A percentile compares a stretch with the other conserved stretches of the same genome.
These are phyloP conservation scores for Hortaea werneckii DNA, from an alignment of 2,329 filamentous ascomycete genomes.

Conservation along the genomic window DNA sequence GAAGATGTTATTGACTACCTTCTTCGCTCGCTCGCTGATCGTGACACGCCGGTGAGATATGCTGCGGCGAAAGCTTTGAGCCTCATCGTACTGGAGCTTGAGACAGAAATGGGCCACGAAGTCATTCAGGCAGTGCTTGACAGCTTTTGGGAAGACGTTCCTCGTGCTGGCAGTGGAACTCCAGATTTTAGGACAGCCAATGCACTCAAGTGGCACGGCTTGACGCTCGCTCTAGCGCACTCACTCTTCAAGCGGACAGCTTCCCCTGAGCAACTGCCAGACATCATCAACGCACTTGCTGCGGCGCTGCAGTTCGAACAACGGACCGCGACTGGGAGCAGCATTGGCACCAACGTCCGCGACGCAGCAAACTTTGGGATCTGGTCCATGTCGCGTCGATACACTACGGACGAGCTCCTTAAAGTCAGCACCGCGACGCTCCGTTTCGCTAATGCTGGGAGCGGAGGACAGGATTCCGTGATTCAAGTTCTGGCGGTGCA, in stretches of 20 bases:
- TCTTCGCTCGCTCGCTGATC: conserved; percentile 68
- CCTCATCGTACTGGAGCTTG: conserved; percentile 70
- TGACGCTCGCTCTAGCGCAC: conserved; percentile 80
- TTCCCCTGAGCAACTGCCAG: conserved; percentile 56
- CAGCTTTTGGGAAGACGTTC: conserved; percentile 52
- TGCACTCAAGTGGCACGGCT: conserved; percentile 79
- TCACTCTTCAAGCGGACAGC: conserved; percentile 76
- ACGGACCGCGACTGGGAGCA: conserved; percentile 71
- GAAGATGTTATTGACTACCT: conserved; percentile 77
- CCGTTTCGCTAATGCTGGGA: not conserved
- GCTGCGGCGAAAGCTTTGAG: conserved; percentile 89
- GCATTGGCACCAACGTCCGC: conserved; percentile 78
- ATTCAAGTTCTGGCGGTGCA: conserved; percentile 67
- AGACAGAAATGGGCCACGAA: conserved; percentile 70
- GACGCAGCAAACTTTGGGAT: conserved; percentile 95
- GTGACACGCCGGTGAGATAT: conserved; percentile 81
- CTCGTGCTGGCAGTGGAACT: conserved; percentile 30
- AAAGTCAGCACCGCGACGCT: conserved; percentile 39
- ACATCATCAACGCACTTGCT: conserved; percentile 67
- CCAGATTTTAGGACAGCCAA: conserved; percentile 66
- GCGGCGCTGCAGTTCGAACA: conserved; percentile 83
- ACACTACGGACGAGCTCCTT: conserved; percentile 67
- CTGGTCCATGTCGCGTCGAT: conserved; percentile 83
- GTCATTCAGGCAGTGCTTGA: conserved; percentile 80
- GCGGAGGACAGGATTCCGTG: conserved; percentile 10